These are phyloP conservation scores for Sphaerulina vaccinii DNA, from an alignment of 2,329 filamentous ascomycete genomes.

Conservation along the genomic window DNA sequence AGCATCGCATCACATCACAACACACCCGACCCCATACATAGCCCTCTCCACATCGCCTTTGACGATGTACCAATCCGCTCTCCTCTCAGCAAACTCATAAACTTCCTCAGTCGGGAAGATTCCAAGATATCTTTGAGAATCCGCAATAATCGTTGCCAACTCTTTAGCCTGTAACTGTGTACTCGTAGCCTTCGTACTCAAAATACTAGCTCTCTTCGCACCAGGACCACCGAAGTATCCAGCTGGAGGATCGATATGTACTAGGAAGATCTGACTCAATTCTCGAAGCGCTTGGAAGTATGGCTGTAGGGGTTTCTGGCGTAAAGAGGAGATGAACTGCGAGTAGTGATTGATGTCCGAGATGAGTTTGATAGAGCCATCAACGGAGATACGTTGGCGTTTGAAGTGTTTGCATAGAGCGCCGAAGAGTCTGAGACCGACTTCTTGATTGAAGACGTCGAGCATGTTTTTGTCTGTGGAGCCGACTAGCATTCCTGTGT, in stretches of 20 bases:
- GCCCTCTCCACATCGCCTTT: constrained; percentile 86
- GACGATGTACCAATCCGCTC: constrained; percentile 93
- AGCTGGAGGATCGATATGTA: constrained; percentile 52
- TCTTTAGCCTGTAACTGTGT: constrained; percentile 82
- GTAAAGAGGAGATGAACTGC: constrained; percentile 75
- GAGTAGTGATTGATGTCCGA: constrained; percentile 96
- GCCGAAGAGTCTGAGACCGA: constrained; percentile 86
- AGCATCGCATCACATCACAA: constrained; percentile 72
- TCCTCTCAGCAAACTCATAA: constrained; percentile 90
- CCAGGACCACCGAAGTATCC: constrained; percentile 27
- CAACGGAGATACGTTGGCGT: constrained; percentile 85
- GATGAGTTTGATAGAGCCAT: constrained; percentile 88
- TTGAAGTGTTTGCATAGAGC: constrained; percentile 97
- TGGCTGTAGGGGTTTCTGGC: constrained; percentile 77
- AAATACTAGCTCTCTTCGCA: constrained; percentile 30
- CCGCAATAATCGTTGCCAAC: constrained; percentile 91
- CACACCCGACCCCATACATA: constrained; percentile 94
- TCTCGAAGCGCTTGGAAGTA: constrained; percentile 93
- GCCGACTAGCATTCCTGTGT: constrained; percentile 89
- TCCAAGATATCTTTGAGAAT: constrained; percentile 83
- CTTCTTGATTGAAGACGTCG: constrained; percentile 97
- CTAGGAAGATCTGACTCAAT: constrained; percentile 91
- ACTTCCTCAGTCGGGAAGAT: constrained; percentile 96
- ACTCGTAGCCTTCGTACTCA: constrained; percentile 27
- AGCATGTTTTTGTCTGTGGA: constrained; percentile 98